Percentiles rank a stretch among this genome's conserved stretches.
Conservation (phyloP, 495 filamentous ascomycete genomes). For the Hyaloscypha finlandica region DNA sequence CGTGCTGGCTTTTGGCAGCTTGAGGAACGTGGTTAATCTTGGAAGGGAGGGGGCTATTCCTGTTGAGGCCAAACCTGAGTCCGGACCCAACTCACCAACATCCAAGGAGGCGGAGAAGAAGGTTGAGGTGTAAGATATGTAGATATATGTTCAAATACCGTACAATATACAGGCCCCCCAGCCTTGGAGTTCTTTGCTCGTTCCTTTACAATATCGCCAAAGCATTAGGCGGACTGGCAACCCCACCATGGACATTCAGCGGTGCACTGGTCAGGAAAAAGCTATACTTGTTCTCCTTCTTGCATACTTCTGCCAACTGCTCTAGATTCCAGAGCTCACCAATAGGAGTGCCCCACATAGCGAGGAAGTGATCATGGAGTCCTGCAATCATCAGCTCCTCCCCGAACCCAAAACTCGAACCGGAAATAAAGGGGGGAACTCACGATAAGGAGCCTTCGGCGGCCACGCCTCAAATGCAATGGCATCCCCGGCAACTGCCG, state of each 20-base stretch:
- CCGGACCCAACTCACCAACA: background rate
- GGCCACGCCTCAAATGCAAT: slow-evolving; percentile 52
- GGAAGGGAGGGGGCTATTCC: slow-evolving; percentile 5
- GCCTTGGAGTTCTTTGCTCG: background rate
- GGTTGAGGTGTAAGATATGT: background rate
- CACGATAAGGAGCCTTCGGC: slow-evolving; percentile 20
- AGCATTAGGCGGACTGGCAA: slow-evolving; percentile 31
- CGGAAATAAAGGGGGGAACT: background rate
- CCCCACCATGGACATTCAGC: slow-evolving; percentile 28
- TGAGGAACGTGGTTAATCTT: slow-evolving; percentile 64
- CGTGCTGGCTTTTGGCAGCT: slow-evolving; percentile 81
- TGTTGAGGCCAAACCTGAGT: background rate
- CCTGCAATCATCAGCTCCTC: slow-evolving; percentile 36
- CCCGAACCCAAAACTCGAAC: background rate
- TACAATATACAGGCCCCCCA: background rate
- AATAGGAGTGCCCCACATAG: slow-evolving; percentile 58
- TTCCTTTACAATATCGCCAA: slow-evolving; percentile 25
- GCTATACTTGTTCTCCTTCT: slow-evolving; percentile 25
- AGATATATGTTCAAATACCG: background rate
- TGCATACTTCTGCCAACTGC: slow-evolving; percentile 36
- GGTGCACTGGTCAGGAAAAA: slow-evolving; percentile 33
- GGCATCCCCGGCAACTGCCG: slow-evolving; percentile 53
- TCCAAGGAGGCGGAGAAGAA: background rate
- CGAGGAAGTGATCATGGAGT: slow-evolving; percentile 49
- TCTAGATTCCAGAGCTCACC: slow-evolving; percentile 62